Percentiles rank a stretch among this genome's conserved stretches.
phyloP scores from a whole-genome alignment of 257 asterid species.

The Striga asiatica region DNA sequence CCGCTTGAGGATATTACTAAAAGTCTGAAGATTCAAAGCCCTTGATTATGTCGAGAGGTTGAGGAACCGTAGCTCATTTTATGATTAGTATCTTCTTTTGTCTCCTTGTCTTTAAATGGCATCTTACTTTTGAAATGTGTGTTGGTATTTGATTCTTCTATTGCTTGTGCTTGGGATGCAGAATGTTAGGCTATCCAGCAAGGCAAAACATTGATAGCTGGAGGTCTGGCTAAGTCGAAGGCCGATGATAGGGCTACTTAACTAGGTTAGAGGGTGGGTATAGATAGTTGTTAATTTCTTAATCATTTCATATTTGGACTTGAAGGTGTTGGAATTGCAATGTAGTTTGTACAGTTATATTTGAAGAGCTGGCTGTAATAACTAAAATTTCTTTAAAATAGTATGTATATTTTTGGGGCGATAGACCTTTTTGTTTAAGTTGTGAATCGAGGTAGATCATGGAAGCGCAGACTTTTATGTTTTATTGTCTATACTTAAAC shows the following conservation, averaged over 20 bases:
- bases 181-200: constrained; percentile 75
- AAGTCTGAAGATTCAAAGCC: constrained; percentile 72
- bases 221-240: constrained; percentile 81
- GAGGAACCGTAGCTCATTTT: constrained; percentile 18
- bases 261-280: constrained; percentile 92
- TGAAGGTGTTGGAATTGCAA: neutral
- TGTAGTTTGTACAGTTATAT: no score
- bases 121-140: no score
- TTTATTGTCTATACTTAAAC: neutral
- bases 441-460: neutral
- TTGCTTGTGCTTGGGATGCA: constrained; percentile 22
- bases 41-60: constrained; percentile 90
- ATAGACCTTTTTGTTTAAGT: neutral
- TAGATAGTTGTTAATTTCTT: neutral
- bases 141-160: neutral
- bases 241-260: constrained; percentile 75
- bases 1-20: constrained; percentile 96
- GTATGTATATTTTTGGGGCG: neutral
- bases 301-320: no score
- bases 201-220: constrained; percentile 62
- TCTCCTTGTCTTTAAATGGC: no score
- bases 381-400: no score
- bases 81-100: neutral
- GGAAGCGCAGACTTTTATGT: neutral
- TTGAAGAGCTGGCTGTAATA: no score